These are phyloP conservation scores for Solanum tarapatanum DNA, from an alignment of 257 asterid genomes.

Conservation along the genomic window DNA sequence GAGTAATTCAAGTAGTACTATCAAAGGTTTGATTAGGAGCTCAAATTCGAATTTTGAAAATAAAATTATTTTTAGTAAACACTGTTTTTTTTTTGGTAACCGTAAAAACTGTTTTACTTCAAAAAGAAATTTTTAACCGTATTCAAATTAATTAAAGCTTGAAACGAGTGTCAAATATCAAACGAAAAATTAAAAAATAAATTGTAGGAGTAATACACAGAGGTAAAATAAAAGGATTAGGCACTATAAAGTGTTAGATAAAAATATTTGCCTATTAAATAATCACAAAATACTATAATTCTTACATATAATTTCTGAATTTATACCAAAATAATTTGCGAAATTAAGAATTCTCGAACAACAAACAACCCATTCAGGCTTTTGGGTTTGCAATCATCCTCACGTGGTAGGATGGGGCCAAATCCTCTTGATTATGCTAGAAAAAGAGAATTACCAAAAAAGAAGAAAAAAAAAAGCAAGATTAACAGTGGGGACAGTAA, in stretches of 20 bases:
- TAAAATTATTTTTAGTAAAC: background rate
- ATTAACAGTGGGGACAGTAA: background rate
- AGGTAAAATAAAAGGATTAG: background rate
- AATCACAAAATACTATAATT: too few relatives aligned
- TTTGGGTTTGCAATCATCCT: background rate
- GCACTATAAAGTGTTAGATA: background rate
- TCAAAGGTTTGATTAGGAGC: background rate
- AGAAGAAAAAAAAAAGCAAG: background rate
- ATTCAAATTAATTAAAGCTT: too few relatives aligned
- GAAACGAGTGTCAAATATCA: background rate
- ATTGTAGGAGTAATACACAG: background rate
- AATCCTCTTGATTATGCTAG: background rate
- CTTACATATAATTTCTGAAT: too few relatives aligned
- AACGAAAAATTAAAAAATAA: background rate
- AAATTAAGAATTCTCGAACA: too few relatives aligned
- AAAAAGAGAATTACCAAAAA: background rate
- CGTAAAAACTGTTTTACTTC: background rate
- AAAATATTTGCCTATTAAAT: too few relatives aligned
- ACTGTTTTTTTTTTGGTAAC: background rate
- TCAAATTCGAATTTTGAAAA: background rate
- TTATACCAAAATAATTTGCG: too few relatives aligned
- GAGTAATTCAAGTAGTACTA: background rate
- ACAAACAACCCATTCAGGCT: background rate
- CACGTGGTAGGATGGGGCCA: background rate
- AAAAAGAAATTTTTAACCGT: accelerated